These are phyloP conservation scores for Podospora bellae-mahoneyi DNA, from an alignment of 495 filamentous ascomycete genomes.

Conservation along the genomic window DNA sequence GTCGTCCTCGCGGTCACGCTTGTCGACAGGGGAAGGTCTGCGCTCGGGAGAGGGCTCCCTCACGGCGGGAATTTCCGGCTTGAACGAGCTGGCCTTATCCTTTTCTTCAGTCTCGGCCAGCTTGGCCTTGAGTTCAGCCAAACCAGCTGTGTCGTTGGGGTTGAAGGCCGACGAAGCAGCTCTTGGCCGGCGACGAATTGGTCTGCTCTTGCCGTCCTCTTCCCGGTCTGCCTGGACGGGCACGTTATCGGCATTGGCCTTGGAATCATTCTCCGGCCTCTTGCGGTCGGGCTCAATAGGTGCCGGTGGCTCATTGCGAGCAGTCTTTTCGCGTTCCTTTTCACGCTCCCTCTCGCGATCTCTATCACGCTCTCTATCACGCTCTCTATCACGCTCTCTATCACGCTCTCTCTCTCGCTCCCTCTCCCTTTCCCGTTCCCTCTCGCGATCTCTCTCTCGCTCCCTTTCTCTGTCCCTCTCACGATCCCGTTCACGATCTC, in stretches of 20 bases:
- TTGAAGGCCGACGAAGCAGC: conserved; percentile 43
- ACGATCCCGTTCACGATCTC: conserved; percentile 20
- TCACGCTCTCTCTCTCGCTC: conserved; percentile 18
- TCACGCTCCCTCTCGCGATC: conserved; percentile 22
- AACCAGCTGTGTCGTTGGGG: conserved; percentile 47
- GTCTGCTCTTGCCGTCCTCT: conserved; percentile 27
- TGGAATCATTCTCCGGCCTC: conserved; percentile 27
- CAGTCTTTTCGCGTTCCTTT: conserved; percentile 20
- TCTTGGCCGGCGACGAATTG: conserved; percentile 33
- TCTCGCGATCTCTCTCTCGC: conserved; percentile 25
- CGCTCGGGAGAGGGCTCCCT: conserved; percentile 33
- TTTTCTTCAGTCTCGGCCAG: conserved; percentile 37
- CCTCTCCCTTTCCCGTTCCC: conserved; percentile 6
- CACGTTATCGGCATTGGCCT: conserved; percentile 20
- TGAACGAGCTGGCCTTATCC: conserved; percentile 19
- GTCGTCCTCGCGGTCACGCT: conserved; percentile 25
- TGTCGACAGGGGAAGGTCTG: conserved; percentile 23
- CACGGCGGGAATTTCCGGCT: conserved; percentile 20
- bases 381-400: conserved; percentile 22
- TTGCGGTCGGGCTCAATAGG: conserved; percentile 5
- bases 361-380: conserved; percentile 21
- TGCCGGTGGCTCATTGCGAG: conserved; percentile 22
- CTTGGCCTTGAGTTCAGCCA: conserved; percentile 49
- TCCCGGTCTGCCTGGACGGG: conserved; percentile 17
- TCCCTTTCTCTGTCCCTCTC: conserved; percentile 23